A percentile compares a stretch with the other conserved stretches of the same genome.
Conservation (phyloP, 371 early-diverging fungal species). For the Mortierella sp. region DNA sequence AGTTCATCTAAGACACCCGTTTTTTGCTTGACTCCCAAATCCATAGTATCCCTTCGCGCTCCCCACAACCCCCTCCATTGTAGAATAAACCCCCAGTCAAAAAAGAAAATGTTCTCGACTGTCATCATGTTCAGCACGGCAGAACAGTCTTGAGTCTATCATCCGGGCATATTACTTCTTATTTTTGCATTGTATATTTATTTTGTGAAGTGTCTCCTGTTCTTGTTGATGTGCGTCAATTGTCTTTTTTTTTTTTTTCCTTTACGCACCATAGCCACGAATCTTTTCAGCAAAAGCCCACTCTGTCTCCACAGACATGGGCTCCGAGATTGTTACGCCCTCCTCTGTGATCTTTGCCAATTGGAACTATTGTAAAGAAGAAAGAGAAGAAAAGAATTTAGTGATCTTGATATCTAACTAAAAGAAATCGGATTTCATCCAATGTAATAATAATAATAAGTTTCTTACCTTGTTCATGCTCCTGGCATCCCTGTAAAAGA, state of each 20-base stretch:
- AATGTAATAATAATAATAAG: slow-evolving; percentile 1
- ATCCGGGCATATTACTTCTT: not conserved
- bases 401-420: too few relatives aligned
- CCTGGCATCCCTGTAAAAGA: slow-evolving; percentile 98
- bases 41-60: too few relatives aligned
- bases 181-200: not conserved
- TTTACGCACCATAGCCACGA: slow-evolving; percentile 88
- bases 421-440: too few relatives aligned
- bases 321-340: slow-evolving; percentile 88
- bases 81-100: slow-evolving; percentile 15
- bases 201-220: too few relatives aligned
- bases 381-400: not conserved
- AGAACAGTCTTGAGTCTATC: too few relatives aligned
- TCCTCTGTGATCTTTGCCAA: slow-evolving; percentile 86
- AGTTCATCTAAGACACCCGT: slow-evolving; percentile 51
- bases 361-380: slow-evolving; percentile 75
- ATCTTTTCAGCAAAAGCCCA: slow-evolving; percentile 94
- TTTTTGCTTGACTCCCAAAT: too few relatives aligned
- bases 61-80: slow-evolving; percentile 12
- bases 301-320: slow-evolving; percentile 91
- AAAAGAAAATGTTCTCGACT: not conserved
- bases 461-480: slow-evolving; percentile 88
- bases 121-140: too few relatives aligned
- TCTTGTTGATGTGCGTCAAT: too few relatives aligned
- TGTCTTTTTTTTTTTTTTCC: not conserved